Conservation (phyloP, 2,329 filamentous ascomycete genomes). For the Tolypocladium paradoxum region DNA sequence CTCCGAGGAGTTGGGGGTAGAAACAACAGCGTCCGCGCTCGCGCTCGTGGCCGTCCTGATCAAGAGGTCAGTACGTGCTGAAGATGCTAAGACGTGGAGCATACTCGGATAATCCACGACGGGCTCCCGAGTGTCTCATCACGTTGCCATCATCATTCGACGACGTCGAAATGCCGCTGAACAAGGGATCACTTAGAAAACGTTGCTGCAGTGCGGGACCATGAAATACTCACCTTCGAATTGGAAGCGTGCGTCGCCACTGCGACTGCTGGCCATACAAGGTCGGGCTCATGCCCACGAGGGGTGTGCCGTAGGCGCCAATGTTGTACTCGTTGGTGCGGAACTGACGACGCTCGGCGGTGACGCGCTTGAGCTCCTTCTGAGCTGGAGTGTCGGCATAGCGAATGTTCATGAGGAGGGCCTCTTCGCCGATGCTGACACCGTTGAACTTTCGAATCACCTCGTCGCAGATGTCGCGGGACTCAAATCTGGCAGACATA, state of each 20-base stretch:
- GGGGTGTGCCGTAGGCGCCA: slow-evolving; percentile 53
- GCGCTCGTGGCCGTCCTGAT: slow-evolving; percentile 27
- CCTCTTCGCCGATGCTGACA: slow-evolving; percentile 61
- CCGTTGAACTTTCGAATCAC: slow-evolving; percentile 85
- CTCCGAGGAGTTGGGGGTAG: slow-evolving; percentile 33
- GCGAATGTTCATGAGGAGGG: slow-evolving; percentile 80
- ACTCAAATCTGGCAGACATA: slow-evolving; percentile 61
- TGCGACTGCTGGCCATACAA: slow-evolving; percentile 26
- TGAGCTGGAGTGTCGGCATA: slow-evolving; percentile 96
- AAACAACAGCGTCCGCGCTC: slow-evolving; percentile 27
- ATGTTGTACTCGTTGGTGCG: slow-evolving; percentile 92
- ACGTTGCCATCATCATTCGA: slow-evolving; percentile 16
- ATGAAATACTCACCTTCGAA: slow-evolving; percentile 18
- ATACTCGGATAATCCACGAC: slow-evolving; percentile 26
- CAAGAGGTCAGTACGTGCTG: slow-evolving; percentile 21
- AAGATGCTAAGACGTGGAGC: slow-evolving; percentile 13
- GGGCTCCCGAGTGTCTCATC: slow-evolving; percentile 19
- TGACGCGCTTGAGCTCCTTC: slow-evolving; percentile 93
- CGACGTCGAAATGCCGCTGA: slow-evolving; percentile 15
- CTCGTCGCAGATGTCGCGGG: slow-evolving; percentile 78
- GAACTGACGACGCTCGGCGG: slow-evolving; percentile 88
- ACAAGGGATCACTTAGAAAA: not conserved
- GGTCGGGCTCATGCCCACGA: slow-evolving; percentile 40
- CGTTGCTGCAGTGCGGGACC: not conserved
- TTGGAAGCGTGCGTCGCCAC: slow-evolving; percentile 22